Evolutionary conservation across 768 basidiomycete genomes (phyloP), one percentile per base, ranked within the genome.

Genomic region (Mrakia gelida): DNA sequence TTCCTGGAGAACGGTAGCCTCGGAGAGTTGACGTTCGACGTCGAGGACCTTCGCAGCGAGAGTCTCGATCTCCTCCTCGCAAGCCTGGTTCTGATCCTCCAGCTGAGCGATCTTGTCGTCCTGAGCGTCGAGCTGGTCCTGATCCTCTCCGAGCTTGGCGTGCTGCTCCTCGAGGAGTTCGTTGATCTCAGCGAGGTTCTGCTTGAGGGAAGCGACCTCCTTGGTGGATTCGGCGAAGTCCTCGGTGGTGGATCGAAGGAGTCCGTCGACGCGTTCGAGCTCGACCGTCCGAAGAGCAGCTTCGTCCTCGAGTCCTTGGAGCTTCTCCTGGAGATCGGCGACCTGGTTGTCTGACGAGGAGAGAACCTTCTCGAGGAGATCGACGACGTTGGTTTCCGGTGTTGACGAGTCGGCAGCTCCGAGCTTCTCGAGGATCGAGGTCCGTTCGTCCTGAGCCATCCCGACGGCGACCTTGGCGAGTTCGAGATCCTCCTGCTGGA

Each of bases 401-500:
- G 45, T 54, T 0, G 54, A 52, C 0, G 43, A 28, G 49, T 72
- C 49, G 0, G 52, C 71, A 34, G 63, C 9, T 30, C 76, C 71
- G 70, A 80, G 67, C 45, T 56, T 79, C 30, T 79, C 80, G 67
- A 78, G 75, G 41, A 77, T 32, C 18, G 43, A 6, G 21, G 45
- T 49, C 30, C 65, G 73, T n/a, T 80, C 88, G 67, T 86, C 87
- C 83, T 91, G 89, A 1, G 91, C 84, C 49, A 88, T 86, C 63
- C 88, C 87, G 49, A 90, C 85, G 71, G 86, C 86, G 16, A 85
- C 86, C 75, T 90, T 88, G 0, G 89, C 87, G 0, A 82, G 85
- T 75, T 86, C 83, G n/a, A 88, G 84, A 75, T 91, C 90, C 11
- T 89, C 81, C 84, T 92, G 91, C 77, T 94, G 84, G 71, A 89